Evolutionary conservation across 306 rosid species (phyloP).

Genomic region (Dryas drummondii): DNA sequence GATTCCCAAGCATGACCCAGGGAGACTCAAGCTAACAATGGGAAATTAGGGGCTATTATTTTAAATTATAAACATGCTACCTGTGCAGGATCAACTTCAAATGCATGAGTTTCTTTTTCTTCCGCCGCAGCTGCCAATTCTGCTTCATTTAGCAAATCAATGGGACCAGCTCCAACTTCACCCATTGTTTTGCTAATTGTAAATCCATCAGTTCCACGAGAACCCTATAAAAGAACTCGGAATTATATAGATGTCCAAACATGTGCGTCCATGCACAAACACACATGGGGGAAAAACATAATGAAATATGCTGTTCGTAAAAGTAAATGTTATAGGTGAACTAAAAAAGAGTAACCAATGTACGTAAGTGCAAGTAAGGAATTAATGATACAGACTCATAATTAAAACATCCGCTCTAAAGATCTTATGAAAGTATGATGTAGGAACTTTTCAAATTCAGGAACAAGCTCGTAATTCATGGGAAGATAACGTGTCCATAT

Average conservation of each 20-base stretch:
- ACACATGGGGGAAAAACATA: not conserved
- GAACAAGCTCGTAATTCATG: too few species aligned
- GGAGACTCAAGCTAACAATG: not conserved
- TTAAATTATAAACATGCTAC: conserved; percentile 38
- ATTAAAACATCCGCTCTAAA: not conserved
- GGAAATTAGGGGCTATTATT: not conserved
- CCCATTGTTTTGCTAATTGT: conserved; percentile 82
- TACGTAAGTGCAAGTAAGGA: not conserved
- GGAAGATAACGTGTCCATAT: too few species aligned
- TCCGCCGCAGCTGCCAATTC: conserved; percentile 86
- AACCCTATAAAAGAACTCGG: conserved; percentile 41
- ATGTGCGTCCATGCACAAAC: not conserved
- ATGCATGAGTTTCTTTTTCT: conserved; percentile 89
- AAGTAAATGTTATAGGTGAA: not conserved
- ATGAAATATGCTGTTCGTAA: not conserved
- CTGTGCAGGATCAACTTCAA: conserved; percentile 81
- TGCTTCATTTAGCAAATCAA: conserved; percentile 78
- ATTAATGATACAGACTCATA: not conserved
- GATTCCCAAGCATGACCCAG: not conserved
- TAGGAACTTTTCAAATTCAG: not conserved
- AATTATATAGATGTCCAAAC: conserved; percentile 3
- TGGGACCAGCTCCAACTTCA: conserved; percentile 66
- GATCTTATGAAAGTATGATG: not conserved
- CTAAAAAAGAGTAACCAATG: not conserved
- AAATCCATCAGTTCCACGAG: conserved; percentile 67